A percentile compares a stretch with the other conserved stretches of the same genome.
Evolutionary conservation across 2,329 filamentous ascomycete species (phyloP).

Genomic region (Phyllosticta citribraziliensis): DNA sequence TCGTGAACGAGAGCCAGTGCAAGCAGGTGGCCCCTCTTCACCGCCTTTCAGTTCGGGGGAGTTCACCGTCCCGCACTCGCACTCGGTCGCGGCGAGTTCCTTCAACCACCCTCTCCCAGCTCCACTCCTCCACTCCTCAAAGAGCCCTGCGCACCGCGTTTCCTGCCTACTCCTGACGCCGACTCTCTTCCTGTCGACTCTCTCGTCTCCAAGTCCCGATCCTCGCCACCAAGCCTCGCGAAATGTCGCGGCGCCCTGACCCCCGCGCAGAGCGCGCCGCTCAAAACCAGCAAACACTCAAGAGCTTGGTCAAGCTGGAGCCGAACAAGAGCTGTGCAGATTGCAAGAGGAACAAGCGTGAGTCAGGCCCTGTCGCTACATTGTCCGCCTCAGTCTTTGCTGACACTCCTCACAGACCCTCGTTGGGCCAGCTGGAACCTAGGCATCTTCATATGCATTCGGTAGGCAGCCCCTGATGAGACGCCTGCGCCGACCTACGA

Average conservation of each 20-base stretch:
- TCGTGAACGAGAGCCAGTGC: no score
- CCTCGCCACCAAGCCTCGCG: not conserved
- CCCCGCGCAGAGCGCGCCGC: slow-evolving; percentile 78
- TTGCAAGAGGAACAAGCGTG: slow-evolving; percentile 98
- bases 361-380: slow-evolving; percentile 20
- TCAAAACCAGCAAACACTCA: slow-evolving; percentile 88
- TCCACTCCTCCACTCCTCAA: not conserved
- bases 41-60: not conserved
- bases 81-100: not conserved
- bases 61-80: not conserved
- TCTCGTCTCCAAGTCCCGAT: not conserved
- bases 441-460: slow-evolving; percentile 94
- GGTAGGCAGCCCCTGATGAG: slow-evolving; percentile 29
- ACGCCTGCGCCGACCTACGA: not conserved
- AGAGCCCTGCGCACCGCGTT: not conserved
- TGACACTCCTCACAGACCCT: slow-evolving; percentile 53
- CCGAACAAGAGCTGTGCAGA: slow-evolving; percentile 95
- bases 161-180: not conserved
- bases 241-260: slow-evolving; percentile 69
- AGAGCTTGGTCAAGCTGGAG: slow-evolving; percentile 88
- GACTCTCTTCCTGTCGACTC: not conserved
- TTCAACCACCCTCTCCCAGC: not conserved
- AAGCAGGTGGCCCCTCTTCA: not conserved
- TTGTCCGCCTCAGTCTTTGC: not conserved
- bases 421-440: slow-evolving; percentile 99